Evolutionary conservation across 2,329 filamentous ascomycete genomes (phyloP), one percentile per base, ranked within the genome.

Genomic region (Monilinia aucupariae): DNA sequence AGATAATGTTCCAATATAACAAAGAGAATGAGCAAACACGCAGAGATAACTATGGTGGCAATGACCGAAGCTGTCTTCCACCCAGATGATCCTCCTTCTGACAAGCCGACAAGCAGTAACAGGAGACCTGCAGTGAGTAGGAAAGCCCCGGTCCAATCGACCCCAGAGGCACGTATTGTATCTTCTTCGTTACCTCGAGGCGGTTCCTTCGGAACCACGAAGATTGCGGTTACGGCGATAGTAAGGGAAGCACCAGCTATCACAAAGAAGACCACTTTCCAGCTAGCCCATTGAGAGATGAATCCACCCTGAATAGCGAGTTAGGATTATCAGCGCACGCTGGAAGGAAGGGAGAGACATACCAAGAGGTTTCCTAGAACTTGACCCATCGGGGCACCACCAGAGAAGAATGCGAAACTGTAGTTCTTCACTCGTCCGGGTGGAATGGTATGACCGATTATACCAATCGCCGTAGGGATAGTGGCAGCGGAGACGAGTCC

Each of bases 351-450:
- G 4, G 10, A 10, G 22, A 2, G 15, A 37, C 39, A 22, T 59
- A 71, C 69, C 45, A 72, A 32, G 9, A 72, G 6, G 69, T 88
- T 90, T 3, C 87, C 87, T 60, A 85, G 82, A 10, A 88, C 79
- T 54, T 80, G 82, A 0, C 87, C 87, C 0, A 88, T 74, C 0
- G 87, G 86, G 0, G 86, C 83, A 1, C 86, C 87, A 1, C 85
- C 85, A 22, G 82, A 80, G 64, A 87, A 89, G 27, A 81, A 79
- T 45, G 82, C 83, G 68, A 90, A 89, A 1, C 86, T 86, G 71
- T 88, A 88, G 68, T 88, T 89, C 74, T 89, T 89, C 4, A 85
- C 83, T 66, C 83, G 85, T 0, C 87, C 85, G 0, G 86, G 85
- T 1, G 82, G 82, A 61, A 90, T 90, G 0, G 85, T 88, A 1